Base-by-base conservation (phyloP, 306 rosid genomes). In the Fragaria iinumae region DNA sequence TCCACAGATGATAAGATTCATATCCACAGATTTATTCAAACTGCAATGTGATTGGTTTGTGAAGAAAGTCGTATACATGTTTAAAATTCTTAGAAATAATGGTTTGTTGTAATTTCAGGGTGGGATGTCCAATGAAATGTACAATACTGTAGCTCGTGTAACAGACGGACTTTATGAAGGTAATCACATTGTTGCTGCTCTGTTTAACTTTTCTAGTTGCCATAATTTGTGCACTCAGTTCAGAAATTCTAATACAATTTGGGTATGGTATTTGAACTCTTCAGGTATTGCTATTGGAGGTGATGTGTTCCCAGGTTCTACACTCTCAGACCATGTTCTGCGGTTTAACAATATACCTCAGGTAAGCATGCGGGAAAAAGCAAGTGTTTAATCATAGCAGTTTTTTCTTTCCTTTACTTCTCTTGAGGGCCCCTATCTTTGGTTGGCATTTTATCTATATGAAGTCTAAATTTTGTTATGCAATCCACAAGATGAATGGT, bases 241-340 rank as follows among this genome's bases (percentile, higher is more conserved):
- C 41, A 78, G 81, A 72, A 63, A 71, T 82, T 78, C 23, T 52
- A 74, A 80, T 45, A 79, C 71, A 65, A 52, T 66, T 52, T 80
- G 47, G 63, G 32, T 34, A 6, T 38, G 44, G 57, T 80, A 69
- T 84, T 77, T 75, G 82, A 71, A 76, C 72, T 66, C 32, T 66
- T 45, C 47, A 95, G 99, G 99, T 80, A 86, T 96, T 86, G 97
- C 99, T 70, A 96, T 96, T 85, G 99, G 99, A 86, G 99, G 99
- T 75, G 99, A 96, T 79, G 99, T 96, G 84, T 96, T 96, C 84
- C 99, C 97, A 0, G 98, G 99, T 64, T 96, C 99, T 80, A 96
- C 98, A 29, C 98, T 96, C 55, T 93, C 99, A 60, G 99, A 96
- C 76, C 99, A 96, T 85, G 93, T 96, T 80, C 88, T 93, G 87